phyloP scores from a whole-genome alignment of 2,329 filamentous ascomycete species.

The Teratosphaeriaceae sp. region DNA sequence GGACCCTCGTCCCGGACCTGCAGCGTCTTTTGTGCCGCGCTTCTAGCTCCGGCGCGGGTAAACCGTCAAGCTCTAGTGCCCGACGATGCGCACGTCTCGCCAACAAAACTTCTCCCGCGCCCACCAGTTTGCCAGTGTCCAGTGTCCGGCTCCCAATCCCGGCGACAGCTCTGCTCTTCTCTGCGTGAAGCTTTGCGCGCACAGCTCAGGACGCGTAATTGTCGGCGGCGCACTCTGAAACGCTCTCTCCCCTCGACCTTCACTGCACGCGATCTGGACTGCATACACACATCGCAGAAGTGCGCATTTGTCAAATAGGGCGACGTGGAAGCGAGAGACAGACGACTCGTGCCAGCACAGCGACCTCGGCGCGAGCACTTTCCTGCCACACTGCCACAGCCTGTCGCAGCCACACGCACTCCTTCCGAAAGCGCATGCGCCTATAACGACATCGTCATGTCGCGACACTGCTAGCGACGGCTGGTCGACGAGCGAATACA shows the following conservation, averaged over 20 bases:
- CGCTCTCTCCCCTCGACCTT: background rate
- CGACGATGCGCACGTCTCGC: background rate
- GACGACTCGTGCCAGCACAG: constrained; percentile 20
- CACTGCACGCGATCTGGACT: too few relatives aligned
- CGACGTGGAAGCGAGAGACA: background rate
- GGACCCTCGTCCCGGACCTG: too few relatives aligned
- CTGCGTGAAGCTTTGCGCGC: background rate
- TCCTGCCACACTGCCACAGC: constrained; percentile 13
- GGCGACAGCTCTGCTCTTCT: constrained; percentile 4
- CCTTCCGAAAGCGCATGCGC: constrained; percentile 17
- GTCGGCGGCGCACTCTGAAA: constrained; percentile 3
- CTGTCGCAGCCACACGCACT: constrained; percentile 16
- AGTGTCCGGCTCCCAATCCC: background rate
- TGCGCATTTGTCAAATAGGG: constrained; percentile 1
- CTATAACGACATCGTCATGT: constrained; percentile 17
- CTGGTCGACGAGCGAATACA: constrained; percentile 12
- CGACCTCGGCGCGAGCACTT: constrained; percentile 12
- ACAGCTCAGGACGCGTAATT: background rate
- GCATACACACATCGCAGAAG: background rate
- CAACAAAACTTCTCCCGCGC: constrained; percentile 4
- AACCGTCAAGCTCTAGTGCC: background rate
- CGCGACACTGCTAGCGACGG: constrained; percentile 13
- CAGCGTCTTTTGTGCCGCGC: background rate
- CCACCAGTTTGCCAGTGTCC: background rate
- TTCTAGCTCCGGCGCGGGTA: background rate